phyloP scores from a whole-genome alignment of 2,329 filamentous ascomycete genomes.

The Daldinia sp. region DNA sequence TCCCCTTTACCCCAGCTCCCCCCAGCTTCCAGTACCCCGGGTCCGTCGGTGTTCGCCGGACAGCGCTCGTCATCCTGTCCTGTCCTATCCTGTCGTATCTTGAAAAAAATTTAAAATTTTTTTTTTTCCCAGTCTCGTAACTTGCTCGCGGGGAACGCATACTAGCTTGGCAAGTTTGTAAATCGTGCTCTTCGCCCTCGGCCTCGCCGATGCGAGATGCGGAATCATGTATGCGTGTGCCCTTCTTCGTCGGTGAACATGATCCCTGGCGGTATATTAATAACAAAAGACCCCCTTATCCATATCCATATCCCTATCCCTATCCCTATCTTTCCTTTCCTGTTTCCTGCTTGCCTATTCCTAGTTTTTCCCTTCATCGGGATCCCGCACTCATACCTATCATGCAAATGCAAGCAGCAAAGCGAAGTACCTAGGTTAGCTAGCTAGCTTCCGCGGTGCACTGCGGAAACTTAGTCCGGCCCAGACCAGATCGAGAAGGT shows the following conservation, averaged over 20 bases:
- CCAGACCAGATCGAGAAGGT: neutral
- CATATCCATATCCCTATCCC: neutral
- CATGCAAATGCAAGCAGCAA: neutral
- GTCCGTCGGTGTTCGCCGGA: neutral
- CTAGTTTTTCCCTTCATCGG: neutral
- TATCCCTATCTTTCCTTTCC: too few relatives aligned
- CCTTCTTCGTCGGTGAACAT: neutral
- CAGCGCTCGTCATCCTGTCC: too few relatives aligned
- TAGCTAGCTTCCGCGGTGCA: too few relatives aligned
- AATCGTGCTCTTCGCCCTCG: neutral
- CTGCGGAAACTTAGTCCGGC: neutral
- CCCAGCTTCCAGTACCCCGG: neutral
- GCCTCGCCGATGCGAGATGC: neutral
- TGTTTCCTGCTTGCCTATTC: too few relatives aligned
- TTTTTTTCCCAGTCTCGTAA: too few relatives aligned
- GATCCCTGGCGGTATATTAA: neutral
- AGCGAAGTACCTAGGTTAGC: too few relatives aligned
- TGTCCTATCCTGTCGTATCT: too few relatives aligned
- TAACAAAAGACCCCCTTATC: neutral
- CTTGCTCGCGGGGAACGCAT: too few relatives aligned
- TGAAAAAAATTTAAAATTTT: too few relatives aligned
- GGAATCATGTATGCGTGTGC: too few relatives aligned
- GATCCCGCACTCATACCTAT: neutral
- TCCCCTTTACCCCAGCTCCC: neutral
- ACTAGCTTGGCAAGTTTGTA: too few relatives aligned